Evolutionary conservation across 2,329 filamentous ascomycete genomes (phyloP).

Genomic region (Tolypocladium capitatum): DNA sequence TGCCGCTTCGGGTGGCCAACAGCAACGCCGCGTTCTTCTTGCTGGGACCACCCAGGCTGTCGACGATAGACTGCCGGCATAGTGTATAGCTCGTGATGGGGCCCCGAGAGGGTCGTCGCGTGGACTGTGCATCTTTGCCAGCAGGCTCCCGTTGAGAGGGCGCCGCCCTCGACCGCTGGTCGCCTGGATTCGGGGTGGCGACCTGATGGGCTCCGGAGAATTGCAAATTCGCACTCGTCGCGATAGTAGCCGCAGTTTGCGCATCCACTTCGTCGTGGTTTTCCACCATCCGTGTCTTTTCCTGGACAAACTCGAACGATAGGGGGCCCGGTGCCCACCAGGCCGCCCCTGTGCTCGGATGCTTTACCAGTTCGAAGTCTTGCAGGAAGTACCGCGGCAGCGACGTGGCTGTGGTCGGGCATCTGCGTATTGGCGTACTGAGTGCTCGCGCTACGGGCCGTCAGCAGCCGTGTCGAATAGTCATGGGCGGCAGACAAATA

Average conservation of each 20-base stretch:
- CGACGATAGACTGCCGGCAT: slow-evolving; percentile 16
- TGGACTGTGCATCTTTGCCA: neutral
- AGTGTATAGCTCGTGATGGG: slow-evolving; percentile 15
- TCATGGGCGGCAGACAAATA: neutral
- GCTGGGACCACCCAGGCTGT: slow-evolving; percentile 9
- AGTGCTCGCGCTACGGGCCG: slow-evolving; percentile 45
- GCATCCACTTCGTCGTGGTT: neutral
- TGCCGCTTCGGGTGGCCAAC: slow-evolving; percentile 12
- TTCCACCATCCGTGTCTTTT: slow-evolving; percentile 3
- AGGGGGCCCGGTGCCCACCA: slow-evolving; percentile 44
- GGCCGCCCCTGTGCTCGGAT: slow-evolving; percentile 36
- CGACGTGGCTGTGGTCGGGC: slow-evolving; percentile 29
- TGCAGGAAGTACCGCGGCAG: slow-evolving; percentile 53
- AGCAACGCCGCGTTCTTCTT: slow-evolving; percentile 8
- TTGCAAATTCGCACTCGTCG: neutral
- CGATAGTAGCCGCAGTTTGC: neutral
- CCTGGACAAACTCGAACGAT: slow-evolving; percentile 14
- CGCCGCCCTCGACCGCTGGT: neutral
- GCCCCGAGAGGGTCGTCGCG: slow-evolving; percentile 4
- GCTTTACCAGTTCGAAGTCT: slow-evolving; percentile 40
- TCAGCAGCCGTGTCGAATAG: slow-evolving; percentile 3
- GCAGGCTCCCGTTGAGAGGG: neutral
- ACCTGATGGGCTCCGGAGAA: neutral
- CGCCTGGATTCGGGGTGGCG: neutral
- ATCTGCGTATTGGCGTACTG: slow-evolving; percentile 44